Percentiles rank a stretch among this genome's conserved stretches.
Evolutionary conservation across 1,284 basidiomycete species (phyloP).

Genomic region (Volvariella surrecta): DNA sequence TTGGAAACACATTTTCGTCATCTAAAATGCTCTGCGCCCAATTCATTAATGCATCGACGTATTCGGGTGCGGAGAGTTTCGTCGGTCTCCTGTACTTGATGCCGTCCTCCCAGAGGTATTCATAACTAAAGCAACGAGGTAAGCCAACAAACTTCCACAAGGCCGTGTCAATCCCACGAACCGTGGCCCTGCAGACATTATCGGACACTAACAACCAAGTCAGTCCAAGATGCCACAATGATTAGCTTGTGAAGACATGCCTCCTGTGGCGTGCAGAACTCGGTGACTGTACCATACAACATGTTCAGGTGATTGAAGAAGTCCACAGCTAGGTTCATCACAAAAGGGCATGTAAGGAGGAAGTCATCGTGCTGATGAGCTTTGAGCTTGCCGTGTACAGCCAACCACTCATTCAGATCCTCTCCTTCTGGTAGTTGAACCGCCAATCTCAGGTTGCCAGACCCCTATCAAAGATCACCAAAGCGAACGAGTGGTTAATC

Average conservation of each 20-base stretch:
- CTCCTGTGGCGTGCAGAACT: slow-evolving; percentile 93
- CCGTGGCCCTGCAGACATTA: slow-evolving; percentile 98
- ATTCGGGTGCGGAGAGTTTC: slow-evolving; percentile 90
- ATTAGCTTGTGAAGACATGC: slow-evolving; percentile 29
- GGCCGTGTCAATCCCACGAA: slow-evolving; percentile 27
- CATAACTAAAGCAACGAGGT: slow-evolving; percentile 51
- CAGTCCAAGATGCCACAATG: neutral
- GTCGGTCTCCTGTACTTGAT: slow-evolving; percentile 88
- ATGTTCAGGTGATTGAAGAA: slow-evolving; percentile 97
- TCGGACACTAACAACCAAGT: slow-evolving; percentile 64
- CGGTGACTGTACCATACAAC: slow-evolving; percentile 93
- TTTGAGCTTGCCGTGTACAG: slow-evolving; percentile 78
- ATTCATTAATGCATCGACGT: slow-evolving; percentile 98
- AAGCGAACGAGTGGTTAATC: neutral
- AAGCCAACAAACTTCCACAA: neutral
- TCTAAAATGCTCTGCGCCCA: slow-evolving; percentile 95
- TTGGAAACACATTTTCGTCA: slow-evolving; percentile 90
- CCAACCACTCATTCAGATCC: slow-evolving; percentile 93
- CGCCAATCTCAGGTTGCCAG: slow-evolving; percentile 85
- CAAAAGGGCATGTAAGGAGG: slow-evolving; percentile 2
- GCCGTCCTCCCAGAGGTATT: slow-evolving; percentile 99
- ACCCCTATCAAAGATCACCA: slow-evolving; percentile 50
- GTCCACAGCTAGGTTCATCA: slow-evolving; percentile 68
- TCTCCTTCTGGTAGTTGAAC: slow-evolving; percentile 93
- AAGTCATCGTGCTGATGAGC: neutral